phyloP scores from a whole-genome alignment of 768 basidiomycete genomes.

The Cystobasidium tubakii region DNA sequence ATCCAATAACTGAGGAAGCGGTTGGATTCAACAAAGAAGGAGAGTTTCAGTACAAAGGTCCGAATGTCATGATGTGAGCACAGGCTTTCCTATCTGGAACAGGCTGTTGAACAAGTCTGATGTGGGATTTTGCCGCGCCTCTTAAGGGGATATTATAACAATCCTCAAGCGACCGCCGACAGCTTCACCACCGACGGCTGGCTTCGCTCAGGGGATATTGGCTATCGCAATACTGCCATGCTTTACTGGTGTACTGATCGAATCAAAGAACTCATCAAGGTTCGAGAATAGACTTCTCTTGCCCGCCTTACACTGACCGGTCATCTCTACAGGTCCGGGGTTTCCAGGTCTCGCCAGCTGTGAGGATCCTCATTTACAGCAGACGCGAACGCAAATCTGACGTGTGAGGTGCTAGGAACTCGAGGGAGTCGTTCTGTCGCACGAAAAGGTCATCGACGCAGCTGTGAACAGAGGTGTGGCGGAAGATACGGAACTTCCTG shows the following conservation, averaged over 20 bases:
- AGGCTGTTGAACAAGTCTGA: too few species aligned
- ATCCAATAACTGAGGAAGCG: background rate
- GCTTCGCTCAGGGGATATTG: constrained; percentile 30
- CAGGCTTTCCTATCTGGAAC: background rate
- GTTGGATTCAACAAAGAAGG: constrained; percentile 15
- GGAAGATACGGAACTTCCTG: constrained; percentile 5
- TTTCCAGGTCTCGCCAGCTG: constrained; percentile 8
- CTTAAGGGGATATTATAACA: constrained; percentile 44
- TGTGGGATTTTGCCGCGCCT: too few species aligned
- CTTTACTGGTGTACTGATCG: constrained; percentile 12
- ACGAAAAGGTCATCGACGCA: background rate
- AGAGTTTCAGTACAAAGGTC: constrained; percentile 11
- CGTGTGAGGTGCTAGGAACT: background rate
- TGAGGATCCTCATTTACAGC: background rate
- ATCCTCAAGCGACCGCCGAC: constrained; percentile 29
- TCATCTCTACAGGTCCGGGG: background rate
- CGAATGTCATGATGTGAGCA: constrained; percentile 1
- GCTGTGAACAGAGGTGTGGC: constrained; percentile 6
- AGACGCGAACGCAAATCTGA: background rate
- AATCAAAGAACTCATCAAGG: constrained; percentile 5
- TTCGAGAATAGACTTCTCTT: background rate
- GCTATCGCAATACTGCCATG: constrained; percentile 26
- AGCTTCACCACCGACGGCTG: constrained; percentile 26
- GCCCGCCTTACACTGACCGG: background rate
- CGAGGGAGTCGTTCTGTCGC: background rate